Base-by-base conservation (phyloP, 2,329 filamentous ascomycete genomes). In the Colletotrichum noveboracense region DNA sequence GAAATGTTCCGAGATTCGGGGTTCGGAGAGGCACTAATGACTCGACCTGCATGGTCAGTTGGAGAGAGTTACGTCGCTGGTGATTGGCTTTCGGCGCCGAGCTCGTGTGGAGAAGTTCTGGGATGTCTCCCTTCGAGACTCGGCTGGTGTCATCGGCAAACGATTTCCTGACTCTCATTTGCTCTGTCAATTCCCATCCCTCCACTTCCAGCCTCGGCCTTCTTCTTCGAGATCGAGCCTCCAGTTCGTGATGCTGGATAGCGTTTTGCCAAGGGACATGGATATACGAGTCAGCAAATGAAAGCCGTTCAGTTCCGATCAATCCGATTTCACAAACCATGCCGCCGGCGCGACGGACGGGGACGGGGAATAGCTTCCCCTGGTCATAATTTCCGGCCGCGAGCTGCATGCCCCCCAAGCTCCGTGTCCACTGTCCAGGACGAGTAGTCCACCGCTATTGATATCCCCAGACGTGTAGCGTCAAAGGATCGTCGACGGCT, bases 81-180 rank as follows among this genome's bases (percentile, higher is more conserved):
- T 38, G 24, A 68, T 68, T 74, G 64, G 74, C 21, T 28, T 8
- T 26, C 7, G 21, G 21, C 48, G 52, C 60, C 70, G 58, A 76
- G 58, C 58, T 68, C 55, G 3, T 65, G 65, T 67, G 74, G 70
- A 74, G 70, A 21, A 68, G 38, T 12, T 14, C 58, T 48, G 65
- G 48, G 43, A 28, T 73, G 21, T 62, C 21, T 58, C 16, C 32
- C 24, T 32, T 26, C 21, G 74, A 68, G 43, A 26, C 48, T 76
- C 74, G 74, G 70, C 74, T 74, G 74, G 32, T 62, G 36, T 69
- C 48, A 30, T 76, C 74, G 74, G 70, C 74, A 73, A 69, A 60
- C 26, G 36, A 38, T 73, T 58, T 68, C 48, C 74, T 76, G 68
- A 75, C 72, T 74, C 71, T 74, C 34, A 61, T 66, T 66, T 61